Base-by-base conservation (phyloP, 139 green algal species). In the Micractinium sp. region DNA sequence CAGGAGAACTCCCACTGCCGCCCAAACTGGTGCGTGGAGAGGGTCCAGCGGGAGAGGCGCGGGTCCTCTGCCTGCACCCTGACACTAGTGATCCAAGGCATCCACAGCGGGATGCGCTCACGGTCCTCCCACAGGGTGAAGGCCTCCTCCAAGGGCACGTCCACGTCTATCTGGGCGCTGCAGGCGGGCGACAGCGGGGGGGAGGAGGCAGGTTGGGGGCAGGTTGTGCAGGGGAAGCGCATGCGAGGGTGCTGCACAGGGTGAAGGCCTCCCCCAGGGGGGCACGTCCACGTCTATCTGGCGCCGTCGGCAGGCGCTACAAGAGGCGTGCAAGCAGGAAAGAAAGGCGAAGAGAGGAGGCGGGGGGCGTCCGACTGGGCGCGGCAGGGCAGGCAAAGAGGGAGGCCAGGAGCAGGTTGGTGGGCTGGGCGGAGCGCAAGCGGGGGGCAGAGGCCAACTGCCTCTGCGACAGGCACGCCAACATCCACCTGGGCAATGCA, bases 61-160 rank as follows among this genome's bases (percentile, higher is more conserved):
- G 91, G 90, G 89, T 98, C 95, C 20, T 96, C 90, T 0, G 85
- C 73, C 29, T 29, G 35, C n/a, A 97, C 94, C 87, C 93, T 92
- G 14, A 98, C 96, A n/a, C 85, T 94, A 14, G 92, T 93, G 61
- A 99, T 98, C 96, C 96, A 99, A 1, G 96, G 96, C 96, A 99
- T 99, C 96, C 96, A 99, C 35, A 91, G 69, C 0, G 96, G 96
- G 82, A 99, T 99, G 38, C 90, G 90, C 85, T 94, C 90, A 23
- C 95, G 89, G 90, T 98, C 95, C 36, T 98, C 93, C 96, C 96
- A 98, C 81, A 99, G 63, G 0, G 83, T 73, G 92, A 93, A 98
- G 27, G 92, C 95, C 31, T 91, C 73, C 61, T 97, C 95, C n/a
- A 98, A 39, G 1, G 96, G 94, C 33, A 94, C 93, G 20, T 92